Evolutionary conservation across 2,329 filamentous ascomycete species (phyloP), one percentile per base, ranked within the genome.

Genomic region (Hypoxylon sp.): DNA sequence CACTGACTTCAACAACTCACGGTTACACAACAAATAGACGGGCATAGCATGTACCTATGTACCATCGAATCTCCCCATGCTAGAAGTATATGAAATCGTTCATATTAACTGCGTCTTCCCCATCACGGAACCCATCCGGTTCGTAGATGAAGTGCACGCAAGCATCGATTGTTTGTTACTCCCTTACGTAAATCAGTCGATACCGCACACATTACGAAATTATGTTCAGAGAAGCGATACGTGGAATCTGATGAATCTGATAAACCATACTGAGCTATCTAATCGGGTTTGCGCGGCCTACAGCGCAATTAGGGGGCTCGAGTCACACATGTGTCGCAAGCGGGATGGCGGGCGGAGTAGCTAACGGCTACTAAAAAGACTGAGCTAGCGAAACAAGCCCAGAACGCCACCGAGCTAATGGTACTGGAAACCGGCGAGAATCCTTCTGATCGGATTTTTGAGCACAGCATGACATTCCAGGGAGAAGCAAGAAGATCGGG

Each of bases 231-330:
- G n/a, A 17, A 13, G 17, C 17, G 30, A n/a, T 57, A 57, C 27
- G 17, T 40, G 6, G 11, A 44, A 50, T 63, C 5, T 50, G 51
- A 63, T 42, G 11, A 44, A 50, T 63, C 5, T 50, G 51, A 63
- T 42, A 50, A n/a, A 46, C 51, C 60, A 63, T 50, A 30, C 7
- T 48, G 13, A 22, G 40, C 17, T 11, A 8, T 44, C 2, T 44
- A 22, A 44, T 44, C 40, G 40, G 7, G n/a, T 44, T 44, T 11
- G 17, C 8, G 40, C 17, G 40, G 17, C 40, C 20, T 44, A 44
- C 40, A 6, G 33, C 17, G 11, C 3, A 22, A 37, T 25, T 30
- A 30, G 30, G 46, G 46, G 46, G 46, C 8, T 42, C 37, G n/a
- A 42, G 37, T 42, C 11, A n/a, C n/a, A 17, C 37, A 7, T 42